Conservation (phyloP, 2,329 filamentous ascomycete genomes). For the Pyricularia pennisetigena region DNA sequence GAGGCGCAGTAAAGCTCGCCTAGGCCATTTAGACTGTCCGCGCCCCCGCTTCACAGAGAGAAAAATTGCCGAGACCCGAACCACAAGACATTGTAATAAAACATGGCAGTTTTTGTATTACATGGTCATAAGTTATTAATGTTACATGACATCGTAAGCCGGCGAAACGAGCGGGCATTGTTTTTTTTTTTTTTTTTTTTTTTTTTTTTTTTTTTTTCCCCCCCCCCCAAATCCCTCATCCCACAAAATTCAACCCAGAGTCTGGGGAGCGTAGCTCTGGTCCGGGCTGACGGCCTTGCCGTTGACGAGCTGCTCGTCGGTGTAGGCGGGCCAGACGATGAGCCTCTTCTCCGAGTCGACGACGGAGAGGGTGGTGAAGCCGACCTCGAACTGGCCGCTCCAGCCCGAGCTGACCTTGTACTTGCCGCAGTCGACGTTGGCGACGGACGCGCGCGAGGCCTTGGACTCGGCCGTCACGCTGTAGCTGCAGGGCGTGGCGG, state of each 20-base stretch:
- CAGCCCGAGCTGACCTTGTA: constrained; percentile 44
- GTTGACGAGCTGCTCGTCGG: constrained; percentile 35
- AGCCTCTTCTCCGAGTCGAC: constrained; percentile 29
- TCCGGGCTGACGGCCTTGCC: constrained; percentile 37
- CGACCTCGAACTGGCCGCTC: constrained; percentile 43
- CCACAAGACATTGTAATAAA: neutral
- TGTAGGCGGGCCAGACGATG: constrained; percentile 44
- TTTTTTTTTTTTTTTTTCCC: too few species aligned
- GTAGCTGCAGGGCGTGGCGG: constrained; percentile 27
- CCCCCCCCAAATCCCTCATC: neutral
- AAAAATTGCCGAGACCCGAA: neutral
- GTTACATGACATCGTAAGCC: neutral
- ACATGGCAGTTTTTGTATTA: neutral
- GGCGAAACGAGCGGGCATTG: neutral
- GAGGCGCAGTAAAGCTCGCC: neutral
- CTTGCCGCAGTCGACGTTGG: constrained; percentile 32
- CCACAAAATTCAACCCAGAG: neutral
- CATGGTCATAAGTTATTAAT: neutral
- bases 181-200: neutral
- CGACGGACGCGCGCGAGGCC: constrained; percentile 23
- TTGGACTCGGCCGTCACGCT: constrained; percentile 22
- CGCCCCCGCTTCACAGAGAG: too few species aligned
- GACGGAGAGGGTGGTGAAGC: constrained; percentile 44
- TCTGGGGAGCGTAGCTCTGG: constrained; percentile 28
- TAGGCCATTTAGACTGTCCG: neutral